Percentiles rank a stretch among this genome's conserved stretches.
These are phyloP conservation scores for Onygena corvina DNA, from an alignment of 2,329 filamentous ascomycete species.

Conservation along the genomic window DNA sequence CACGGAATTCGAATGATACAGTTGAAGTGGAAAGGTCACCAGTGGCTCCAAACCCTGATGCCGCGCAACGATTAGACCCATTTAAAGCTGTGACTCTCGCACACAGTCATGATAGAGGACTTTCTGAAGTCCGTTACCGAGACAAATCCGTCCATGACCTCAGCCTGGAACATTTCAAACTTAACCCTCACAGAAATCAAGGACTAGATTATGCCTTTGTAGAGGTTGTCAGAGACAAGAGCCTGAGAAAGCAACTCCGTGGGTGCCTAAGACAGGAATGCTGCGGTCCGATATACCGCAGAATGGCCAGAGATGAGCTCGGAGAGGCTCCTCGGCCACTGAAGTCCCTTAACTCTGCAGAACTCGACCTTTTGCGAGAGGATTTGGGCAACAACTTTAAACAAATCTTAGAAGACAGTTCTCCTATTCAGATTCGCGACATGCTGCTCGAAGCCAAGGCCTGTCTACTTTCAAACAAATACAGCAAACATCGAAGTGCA, in stretches of 20 bases:
- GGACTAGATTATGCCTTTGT: conserved; percentile 60
- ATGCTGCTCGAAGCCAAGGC: conserved; percentile 65
- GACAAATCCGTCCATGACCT: conserved; percentile 47
- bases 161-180: conserved; percentile 61
- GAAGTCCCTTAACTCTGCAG: conserved; percentile 18
- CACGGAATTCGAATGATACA: not conserved
- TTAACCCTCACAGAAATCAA: conserved; percentile 62
- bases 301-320: conserved; percentile 43
- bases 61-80: not conserved
- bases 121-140: conserved; percentile 38
- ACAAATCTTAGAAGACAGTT: conserved; percentile 16
- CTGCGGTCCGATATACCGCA: conserved; percentile 59
- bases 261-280: conserved; percentile 66
- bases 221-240: conserved; percentile 60
- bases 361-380: conserved; percentile 37
- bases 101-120: not conserved
- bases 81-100: not conserved
- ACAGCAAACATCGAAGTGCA: conserved; percentile 64
- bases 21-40: not conserved
- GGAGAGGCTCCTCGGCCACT: conserved; percentile 21
- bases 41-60: not conserved
- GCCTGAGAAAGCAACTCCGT: conserved; percentile 56
- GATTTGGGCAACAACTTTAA: conserved; percentile 34
- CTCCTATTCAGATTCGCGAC: conserved; percentile 32
- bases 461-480: conserved; percentile 58